These are phyloP conservation scores for Claviceps monticola DNA, from an alignment of 2,329 filamentous ascomycete genomes.

Conservation along the genomic window DNA sequence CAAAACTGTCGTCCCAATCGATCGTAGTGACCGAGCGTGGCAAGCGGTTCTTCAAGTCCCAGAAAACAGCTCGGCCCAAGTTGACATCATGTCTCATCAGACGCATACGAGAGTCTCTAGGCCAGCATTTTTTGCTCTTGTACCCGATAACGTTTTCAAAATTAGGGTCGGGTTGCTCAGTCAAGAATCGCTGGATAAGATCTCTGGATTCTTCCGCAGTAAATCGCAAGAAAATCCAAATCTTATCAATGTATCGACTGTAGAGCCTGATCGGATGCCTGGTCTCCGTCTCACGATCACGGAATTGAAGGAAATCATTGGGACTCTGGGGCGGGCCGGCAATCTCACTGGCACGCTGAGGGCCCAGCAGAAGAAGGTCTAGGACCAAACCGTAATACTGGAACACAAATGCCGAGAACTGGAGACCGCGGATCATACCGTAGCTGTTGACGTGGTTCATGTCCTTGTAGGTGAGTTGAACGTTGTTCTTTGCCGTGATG, in stretches of 20 bases:
- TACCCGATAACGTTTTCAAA: slow-evolving; percentile 99
- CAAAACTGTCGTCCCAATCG: slow-evolving; percentile 98
- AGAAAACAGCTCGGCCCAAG: slow-evolving; percentile 91
- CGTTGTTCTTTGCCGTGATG: slow-evolving; percentile 98
- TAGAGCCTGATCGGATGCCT: slow-evolving; percentile 95
- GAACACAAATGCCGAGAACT: slow-evolving; percentile 98
- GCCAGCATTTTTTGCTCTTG: slow-evolving; percentile 99
- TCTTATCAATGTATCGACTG: slow-evolving; percentile 93
- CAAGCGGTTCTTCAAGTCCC: slow-evolving; percentile 94
- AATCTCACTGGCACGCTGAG: slow-evolving; percentile 95
- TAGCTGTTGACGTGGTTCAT: slow-evolving; percentile 99
- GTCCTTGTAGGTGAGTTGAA: slow-evolving; percentile 97
- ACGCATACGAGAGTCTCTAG: slow-evolving; percentile 91
- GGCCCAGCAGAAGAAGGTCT: slow-evolving; percentile 77
- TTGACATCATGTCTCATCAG: slow-evolving; percentile 98
- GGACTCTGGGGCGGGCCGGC: slow-evolving; percentile 86
- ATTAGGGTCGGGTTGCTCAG: slow-evolving; percentile 95
- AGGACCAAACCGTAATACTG: slow-evolving; percentile 96
- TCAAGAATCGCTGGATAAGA: slow-evolving; percentile 92
- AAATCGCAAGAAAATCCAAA: slow-evolving; percentile 96
- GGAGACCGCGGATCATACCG: slow-evolving; percentile 91
- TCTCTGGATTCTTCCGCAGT: slow-evolving; percentile 88
- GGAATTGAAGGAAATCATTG: slow-evolving; percentile 96
- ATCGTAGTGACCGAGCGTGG: slow-evolving; percentile 93
- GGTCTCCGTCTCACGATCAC: slow-evolving; percentile 80